These are phyloP conservation scores for Phallus indusiatus DNA, from an alignment of 768 basidiomycete genomes.

Conservation along the genomic window DNA sequence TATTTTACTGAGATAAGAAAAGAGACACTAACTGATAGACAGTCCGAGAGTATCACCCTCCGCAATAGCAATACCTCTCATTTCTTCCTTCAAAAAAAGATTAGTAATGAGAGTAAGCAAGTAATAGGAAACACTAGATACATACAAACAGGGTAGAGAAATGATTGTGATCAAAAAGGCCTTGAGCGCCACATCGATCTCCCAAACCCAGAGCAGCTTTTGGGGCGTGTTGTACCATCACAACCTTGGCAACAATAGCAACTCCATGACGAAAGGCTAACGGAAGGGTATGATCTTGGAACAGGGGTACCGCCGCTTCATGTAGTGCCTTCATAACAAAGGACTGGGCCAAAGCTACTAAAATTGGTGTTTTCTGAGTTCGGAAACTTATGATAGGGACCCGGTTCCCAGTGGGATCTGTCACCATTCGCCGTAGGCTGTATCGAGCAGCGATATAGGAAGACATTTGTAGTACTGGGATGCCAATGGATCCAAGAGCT, in stretches of 20 bases:
- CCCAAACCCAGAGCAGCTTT: slow-evolving; percentile 43
- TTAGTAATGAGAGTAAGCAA: slow-evolving; percentile 10
- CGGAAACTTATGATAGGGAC: slow-evolving; percentile 52
- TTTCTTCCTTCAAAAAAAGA: slow-evolving; percentile 24
- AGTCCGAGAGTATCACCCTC: slow-evolving; percentile 47
- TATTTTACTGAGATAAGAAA: slow-evolving; percentile 21
- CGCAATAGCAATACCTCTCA: slow-evolving; percentile 34
- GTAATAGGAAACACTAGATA: slow-evolving; percentile 11
- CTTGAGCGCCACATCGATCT: slow-evolving; percentile 59
- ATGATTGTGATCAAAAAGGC: slow-evolving; percentile 55
- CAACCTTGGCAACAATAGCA: slow-evolving; percentile 47
- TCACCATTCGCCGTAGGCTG: slow-evolving; percentile 43
- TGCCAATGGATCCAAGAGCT: slow-evolving; percentile 38
- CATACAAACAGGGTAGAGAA: slow-evolving; percentile 45
- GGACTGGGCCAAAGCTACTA: slow-evolving; percentile 41
- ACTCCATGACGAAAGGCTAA: slow-evolving; percentile 44
- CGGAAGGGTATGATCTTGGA: slow-evolving; percentile 31
- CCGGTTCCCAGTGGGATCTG: slow-evolving; percentile 31
- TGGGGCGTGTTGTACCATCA: slow-evolving; percentile 44
- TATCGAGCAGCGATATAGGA: slow-evolving; percentile 50
- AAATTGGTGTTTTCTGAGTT: slow-evolving; percentile 54
- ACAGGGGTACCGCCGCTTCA: slow-evolving; percentile 32
- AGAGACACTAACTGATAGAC: slow-evolving; percentile 42
- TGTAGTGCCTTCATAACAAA: slow-evolving; percentile 40
- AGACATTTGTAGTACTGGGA: slow-evolving; percentile 43